Evolutionary conservation across 805 yeast genomes (phyloP), one percentile per base, ranked within the genome.

Genomic region (Suhomyces kilbournensis): DNA sequence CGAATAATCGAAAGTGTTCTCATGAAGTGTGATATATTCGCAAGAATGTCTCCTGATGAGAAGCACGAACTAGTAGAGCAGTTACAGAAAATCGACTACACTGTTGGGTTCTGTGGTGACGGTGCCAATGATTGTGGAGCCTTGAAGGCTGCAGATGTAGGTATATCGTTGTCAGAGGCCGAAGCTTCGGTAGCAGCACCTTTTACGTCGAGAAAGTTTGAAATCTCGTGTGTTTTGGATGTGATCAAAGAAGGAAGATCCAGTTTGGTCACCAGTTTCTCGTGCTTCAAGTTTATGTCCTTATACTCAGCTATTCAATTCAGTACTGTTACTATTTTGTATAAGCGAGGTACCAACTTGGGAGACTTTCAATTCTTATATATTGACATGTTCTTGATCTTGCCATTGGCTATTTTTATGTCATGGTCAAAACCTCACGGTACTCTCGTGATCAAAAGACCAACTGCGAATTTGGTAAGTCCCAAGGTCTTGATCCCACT

Each of bases 61-160:
- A 94, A 94, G 64, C 97, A 94, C 67, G 99, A 94, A 69, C 75
- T 94, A 46, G 97, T 94, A 34, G 92, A 88, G 61, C 90, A 87
- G 65, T 72, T 94, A 12, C 97, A 91, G 67, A 78, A 76, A 20
- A 65, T 94, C 19, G 97, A 92, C 62, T 93, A 93, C 65, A 90
- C 96, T 0, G 96, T 90, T 46, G 97, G 97, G 2, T 94, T 94
- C 69, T 94, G 98, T 71, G 99, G 99, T 35, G 99, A 94, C 72
- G 99, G 99, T 58, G 99, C 99, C 5, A 94, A 94, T 69, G 99
- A 94, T 66, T 94, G 98, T 71, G 99, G 99, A 59, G 99, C 99
- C 0, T 75, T 94, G 53, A 94, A 93, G 63, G 97, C 97, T 12
- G 98, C 99, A 0, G 97, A 94, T 71, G 96, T 96, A 48, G 99